Conservation (phyloP, 2,329 filamentous ascomycete species). For the Alternaria postmessia region DNA sequence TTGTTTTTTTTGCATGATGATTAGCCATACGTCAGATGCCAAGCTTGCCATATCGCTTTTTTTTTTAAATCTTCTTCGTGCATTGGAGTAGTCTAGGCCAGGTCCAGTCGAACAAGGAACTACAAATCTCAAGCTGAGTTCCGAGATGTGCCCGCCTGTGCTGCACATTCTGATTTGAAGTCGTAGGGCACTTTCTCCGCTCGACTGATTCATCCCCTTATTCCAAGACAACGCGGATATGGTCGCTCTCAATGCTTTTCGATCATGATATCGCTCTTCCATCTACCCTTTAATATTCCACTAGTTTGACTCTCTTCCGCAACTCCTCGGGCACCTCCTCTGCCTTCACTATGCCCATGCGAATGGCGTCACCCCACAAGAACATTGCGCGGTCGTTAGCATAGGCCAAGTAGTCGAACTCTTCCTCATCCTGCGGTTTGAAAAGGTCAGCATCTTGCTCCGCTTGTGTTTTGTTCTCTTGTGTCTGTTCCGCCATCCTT, state of each 20-base stretch:
- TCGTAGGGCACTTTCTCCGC: background rate
- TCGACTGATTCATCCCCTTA: background rate
- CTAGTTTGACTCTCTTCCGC: constrained; percentile 70
- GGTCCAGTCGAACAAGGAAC: background rate
- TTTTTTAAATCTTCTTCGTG: background rate
- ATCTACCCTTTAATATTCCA: constrained; percentile 63
- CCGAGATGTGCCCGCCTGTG: background rate
- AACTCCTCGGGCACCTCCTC: constrained; percentile 80
- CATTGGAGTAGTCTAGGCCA: background rate
- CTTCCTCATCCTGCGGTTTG: constrained; percentile 65
- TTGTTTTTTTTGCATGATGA: background rate
- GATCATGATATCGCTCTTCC: background rate
- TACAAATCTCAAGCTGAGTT: background rate
- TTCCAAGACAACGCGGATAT: background rate
- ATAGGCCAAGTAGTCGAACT: constrained; percentile 93
- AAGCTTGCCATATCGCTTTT: background rate
- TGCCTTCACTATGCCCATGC: constrained; percentile 74
- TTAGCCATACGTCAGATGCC: background rate
- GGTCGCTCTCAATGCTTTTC: background rate
- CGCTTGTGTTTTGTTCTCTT: constrained; percentile 31
- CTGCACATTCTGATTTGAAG: background rate
- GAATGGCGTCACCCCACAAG: constrained; percentile 90
- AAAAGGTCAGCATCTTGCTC: constrained; percentile 48
- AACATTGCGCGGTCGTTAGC: constrained; percentile 90
- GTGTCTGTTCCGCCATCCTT: constrained; percentile 32